Base-by-base conservation (phyloP, 805 yeast species). In the Ogataea corticis region DNA sequence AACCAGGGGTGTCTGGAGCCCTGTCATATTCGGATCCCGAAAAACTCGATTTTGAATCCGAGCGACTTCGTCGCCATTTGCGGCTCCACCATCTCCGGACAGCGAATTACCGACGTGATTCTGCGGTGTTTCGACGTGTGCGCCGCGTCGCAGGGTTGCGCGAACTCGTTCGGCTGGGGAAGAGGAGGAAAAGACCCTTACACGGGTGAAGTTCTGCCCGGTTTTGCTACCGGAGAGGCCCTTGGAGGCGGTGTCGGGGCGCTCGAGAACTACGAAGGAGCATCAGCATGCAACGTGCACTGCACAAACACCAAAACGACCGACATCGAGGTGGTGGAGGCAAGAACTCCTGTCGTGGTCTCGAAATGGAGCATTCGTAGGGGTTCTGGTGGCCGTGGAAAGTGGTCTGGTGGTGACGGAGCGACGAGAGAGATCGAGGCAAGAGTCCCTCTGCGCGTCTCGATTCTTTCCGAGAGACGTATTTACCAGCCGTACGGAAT, bases 101-200 rank as follows among this genome's bases (percentile, higher is more conserved):
- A 79, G 59, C 69, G 82, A 59, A 71, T 76, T 42, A 76, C 78
- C 2, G 82, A 77, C 56, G 78, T 73, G 30, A 64, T 78, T 45
- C 65, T 79, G 49, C 76, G 71, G 49, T 79, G 82, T 4, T 79
- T 78, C 57, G 73, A 75, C 50, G 76, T 77, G 14, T 72, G 76
- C 23, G 81, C 82, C 30, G 82, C 80, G 18, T 76, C 82, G 16
- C 82, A 77, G 58, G 81, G 82, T 21, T 76, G 81, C 49, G 76
- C 79, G 58, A 79, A 78, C 61, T 76, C 77, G 56, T 72, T 79
- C 56, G 78, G 80, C 5, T 78, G 76, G 64, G 83, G 83, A 36
- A 66, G 72, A 17, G 81, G 69, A 41, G 70, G 69, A 51, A 55
- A 73, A 46, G 68, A 70, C 42, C 60, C 62, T 17, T 58, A 47